phyloP scores from a whole-genome alignment of 2,329 filamentous ascomycete genomes.

The Chaetomium sp. region DNA sequence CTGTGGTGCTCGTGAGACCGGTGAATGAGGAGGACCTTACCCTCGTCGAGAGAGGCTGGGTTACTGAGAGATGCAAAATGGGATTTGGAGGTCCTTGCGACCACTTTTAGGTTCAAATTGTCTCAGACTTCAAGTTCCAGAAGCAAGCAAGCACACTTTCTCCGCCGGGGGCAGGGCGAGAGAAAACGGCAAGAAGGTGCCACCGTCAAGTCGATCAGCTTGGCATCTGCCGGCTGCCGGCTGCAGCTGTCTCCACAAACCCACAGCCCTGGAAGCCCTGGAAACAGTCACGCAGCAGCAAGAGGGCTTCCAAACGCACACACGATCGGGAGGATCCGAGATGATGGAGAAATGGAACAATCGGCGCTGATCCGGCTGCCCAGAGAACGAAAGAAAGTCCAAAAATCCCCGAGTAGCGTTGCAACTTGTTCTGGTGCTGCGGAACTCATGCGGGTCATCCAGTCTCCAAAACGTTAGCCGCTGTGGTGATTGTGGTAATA shows the following conservation, averaged over 20 bases:
- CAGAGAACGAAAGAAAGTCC: background rate
- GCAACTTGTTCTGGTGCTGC: background rate
- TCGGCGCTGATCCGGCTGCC: background rate
- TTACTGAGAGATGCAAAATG: no score
- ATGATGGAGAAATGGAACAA: background rate
- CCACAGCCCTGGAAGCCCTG: background rate
- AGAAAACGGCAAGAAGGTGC: background rate
- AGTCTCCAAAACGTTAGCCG: background rate
- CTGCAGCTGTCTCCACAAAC: conserved; percentile 10
- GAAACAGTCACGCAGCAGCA: background rate
- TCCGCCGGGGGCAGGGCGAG: conserved; percentile 1
- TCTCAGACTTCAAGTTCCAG: no score
- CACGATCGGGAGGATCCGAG: conserved; percentile 2
- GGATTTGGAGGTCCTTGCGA: no score
- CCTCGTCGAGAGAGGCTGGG: no score
- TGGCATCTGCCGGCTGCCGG: conserved; percentile 15
- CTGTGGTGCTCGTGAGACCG: no score
- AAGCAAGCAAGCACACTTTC: background rate
- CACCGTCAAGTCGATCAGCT: background rate
- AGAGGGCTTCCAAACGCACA: background rate
- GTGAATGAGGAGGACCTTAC: no score
- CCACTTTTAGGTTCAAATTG: background rate
- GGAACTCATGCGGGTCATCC: conserved; percentile 4
- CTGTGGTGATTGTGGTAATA: background rate
- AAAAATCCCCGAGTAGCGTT: conserved; percentile 9